Base-by-base conservation (phyloP, 306 rosid species). In the Macrotyloma uniflorum region DNA sequence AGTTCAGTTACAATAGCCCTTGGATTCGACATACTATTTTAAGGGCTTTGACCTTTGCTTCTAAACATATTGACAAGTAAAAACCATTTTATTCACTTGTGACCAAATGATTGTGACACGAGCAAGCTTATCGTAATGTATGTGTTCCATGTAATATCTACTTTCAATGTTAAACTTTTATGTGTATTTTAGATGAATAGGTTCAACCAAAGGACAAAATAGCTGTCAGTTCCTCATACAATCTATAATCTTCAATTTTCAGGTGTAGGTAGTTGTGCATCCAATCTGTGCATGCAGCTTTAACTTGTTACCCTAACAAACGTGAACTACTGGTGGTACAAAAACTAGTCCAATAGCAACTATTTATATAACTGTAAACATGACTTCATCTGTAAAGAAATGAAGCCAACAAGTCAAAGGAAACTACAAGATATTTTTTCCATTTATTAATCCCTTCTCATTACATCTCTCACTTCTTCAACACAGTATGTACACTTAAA, bases 251-350 rank as follows among this genome's bases (percentile, higher is more conserved):
- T 80, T 72, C 50, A 63, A 63, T 36, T 42, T 45, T 71, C 5
- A 63, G 36, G 40, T 77, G 28, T 70, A 64, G 79, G 79, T 22
- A 63, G 75, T 63, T 30, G 30, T 20, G 63, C 72, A 40, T 69
- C 30, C 30, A 64, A 70, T 76, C 16, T 35, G 23, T 19, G 42
- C 45, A 32, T 50, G 72, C 76, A 57, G 77, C 63, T 53, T 42
- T 70, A 51, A 51, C 85, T 71, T 71, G 66, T 77, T 32, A 45
- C 59, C 67, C 70, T 62, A 63, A 53, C 79, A 77, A 77, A 63
- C 55, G 43, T 70, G 54, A 75, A 51, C 46, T n/a, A 67, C 24
- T 10, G 59, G 1, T 40, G 72, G 5, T 1, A 72, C 55, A 71
- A 43, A 69, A 45, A 46, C 84, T 35, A 45, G 64, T 18, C 55